These are phyloP conservation scores for Volvox reticuliferus DNA, from an alignment of 139 green algal genomes.

Conservation along the genomic window DNA sequence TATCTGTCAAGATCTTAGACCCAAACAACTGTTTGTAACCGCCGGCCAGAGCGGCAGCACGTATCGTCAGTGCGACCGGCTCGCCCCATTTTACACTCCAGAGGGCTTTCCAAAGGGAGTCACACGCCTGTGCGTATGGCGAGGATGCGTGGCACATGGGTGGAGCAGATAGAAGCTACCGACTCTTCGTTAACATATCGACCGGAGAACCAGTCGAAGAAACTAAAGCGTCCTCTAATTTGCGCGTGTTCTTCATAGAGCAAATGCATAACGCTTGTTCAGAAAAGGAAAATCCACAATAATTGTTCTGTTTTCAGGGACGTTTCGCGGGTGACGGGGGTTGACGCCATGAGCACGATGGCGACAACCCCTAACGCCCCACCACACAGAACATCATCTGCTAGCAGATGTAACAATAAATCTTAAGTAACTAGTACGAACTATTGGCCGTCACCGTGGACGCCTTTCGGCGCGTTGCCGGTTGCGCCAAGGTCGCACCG, in stretches of 20 bases:
- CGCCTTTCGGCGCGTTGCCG: not conserved
- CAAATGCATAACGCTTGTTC: too few relatives aligned
- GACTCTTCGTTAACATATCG: not conserved
- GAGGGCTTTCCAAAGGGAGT: conserved; percentile 1
- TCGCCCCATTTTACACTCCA: conserved; percentile 13
- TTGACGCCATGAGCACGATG: too few relatives aligned
- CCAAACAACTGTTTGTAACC: conserved; percentile 1
- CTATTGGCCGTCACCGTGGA: not conserved
- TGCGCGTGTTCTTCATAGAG: too few relatives aligned
- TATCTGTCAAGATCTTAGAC: not conserved
- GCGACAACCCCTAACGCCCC: too few relatives aligned
- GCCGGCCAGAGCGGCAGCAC: not conserved
- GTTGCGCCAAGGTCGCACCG: conserved; percentile 9
- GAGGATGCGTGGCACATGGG: not conserved
- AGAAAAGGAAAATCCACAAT: too few relatives aligned
- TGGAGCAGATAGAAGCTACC: not conserved
- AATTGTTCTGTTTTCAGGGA: too few relatives aligned
- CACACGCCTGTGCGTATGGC: not conserved
- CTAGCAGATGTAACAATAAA: too few relatives aligned
- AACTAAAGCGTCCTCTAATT: too few relatives aligned
- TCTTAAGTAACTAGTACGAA: too few relatives aligned
- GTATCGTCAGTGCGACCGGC: not conserved
- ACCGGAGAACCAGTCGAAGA: too few relatives aligned
- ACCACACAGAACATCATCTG: too few relatives aligned
- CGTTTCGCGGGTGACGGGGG: too few relatives aligned